phyloP scores from a whole-genome alignment of 2,329 filamentous ascomycete species.

The Phaeoacremonium minimum region DNA sequence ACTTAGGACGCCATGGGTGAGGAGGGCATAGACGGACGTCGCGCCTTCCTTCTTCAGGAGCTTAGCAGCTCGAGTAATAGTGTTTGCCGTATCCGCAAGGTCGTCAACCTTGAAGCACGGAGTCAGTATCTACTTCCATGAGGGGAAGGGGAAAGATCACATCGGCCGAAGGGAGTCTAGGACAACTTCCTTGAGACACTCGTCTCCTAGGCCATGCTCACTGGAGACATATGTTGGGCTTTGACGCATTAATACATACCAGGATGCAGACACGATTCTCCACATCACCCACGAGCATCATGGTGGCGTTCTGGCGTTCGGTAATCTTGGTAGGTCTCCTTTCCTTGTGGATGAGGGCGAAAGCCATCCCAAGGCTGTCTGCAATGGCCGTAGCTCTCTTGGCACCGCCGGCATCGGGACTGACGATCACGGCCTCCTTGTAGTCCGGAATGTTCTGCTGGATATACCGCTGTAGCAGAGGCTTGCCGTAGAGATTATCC shows the following conservation, averaged over 20 bases:
- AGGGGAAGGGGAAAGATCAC: too few species aligned
- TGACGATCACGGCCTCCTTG: constrained; percentile 85
- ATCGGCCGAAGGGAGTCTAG: too few species aligned
- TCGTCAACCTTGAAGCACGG: constrained; percentile 87
- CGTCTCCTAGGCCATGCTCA: too few species aligned
- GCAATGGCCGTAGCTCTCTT: constrained; percentile 95
- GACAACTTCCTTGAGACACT: too few species aligned
- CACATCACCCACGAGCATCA: constrained; percentile 93
- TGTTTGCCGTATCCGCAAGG: constrained; percentile 92
- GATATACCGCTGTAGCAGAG: constrained; percentile 66
- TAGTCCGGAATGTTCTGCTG: constrained; percentile 75
- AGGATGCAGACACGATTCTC: constrained; percentile 55
- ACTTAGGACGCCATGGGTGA: constrained; percentile 93
- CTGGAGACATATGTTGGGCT: too few species aligned
- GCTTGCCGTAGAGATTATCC: constrained; percentile 90
- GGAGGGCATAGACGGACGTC: constrained; percentile 82
- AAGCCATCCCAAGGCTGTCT: constrained; percentile 87
- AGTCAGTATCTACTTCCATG: too few species aligned
- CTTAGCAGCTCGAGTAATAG: constrained; percentile 93
- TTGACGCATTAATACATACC: too few species aligned
- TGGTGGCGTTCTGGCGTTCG: constrained; percentile 85
- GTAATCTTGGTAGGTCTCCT: constrained; percentile 83
- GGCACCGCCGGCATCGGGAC: constrained; percentile 91
- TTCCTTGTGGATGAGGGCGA: constrained; percentile 92
- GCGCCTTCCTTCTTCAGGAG: constrained; percentile 95